Conservation (phyloP, 495 filamentous ascomycete species). For the Podospora tetraspora region DNA sequence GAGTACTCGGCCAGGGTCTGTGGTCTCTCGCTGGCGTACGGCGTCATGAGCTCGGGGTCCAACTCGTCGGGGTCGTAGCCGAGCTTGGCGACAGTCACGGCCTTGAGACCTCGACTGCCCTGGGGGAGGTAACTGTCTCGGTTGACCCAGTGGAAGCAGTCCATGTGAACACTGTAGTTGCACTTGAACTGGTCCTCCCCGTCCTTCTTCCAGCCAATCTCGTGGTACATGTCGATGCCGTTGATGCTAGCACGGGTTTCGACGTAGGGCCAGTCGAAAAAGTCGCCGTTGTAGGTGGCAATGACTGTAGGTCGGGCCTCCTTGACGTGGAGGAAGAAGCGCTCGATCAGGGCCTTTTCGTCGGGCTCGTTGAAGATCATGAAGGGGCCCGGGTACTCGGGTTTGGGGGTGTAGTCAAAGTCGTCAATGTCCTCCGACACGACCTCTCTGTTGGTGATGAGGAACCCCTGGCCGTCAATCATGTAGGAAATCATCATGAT, state of each 20-base stretch:
- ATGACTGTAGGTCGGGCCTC: constrained; percentile 93
- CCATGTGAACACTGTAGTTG: constrained; percentile 95
- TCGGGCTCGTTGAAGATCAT: constrained; percentile 98
- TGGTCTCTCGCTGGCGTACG: constrained; percentile 83
- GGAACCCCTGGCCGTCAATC: constrained; percentile 97
- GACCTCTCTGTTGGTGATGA: constrained; percentile 97
- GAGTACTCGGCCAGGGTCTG: constrained; percentile 97
- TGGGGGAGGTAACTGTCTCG: constrained; percentile 97
- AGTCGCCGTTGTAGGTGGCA: constrained; percentile 99
- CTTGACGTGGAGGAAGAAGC: constrained; percentile 95
- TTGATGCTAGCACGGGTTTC: constrained; percentile 86
- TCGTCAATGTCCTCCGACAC: constrained; percentile 96
- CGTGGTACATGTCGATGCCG: constrained; percentile 99
- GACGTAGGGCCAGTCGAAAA: constrained; percentile 99
- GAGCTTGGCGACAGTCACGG: constrained; percentile 93
- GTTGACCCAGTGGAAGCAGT: constrained; percentile 98
- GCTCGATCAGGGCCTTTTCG: constrained; percentile 78
- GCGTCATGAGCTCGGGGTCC: constrained; percentile 96
- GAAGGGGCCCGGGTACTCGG: constrained; percentile 91
- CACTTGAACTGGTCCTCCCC: constrained; percentile 94
- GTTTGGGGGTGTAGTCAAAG: constrained; percentile 96
- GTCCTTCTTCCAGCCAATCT: constrained; percentile 94
- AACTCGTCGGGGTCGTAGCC: constrained; percentile 98
- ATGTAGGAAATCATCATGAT: constrained; percentile 99
- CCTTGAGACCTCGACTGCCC: constrained; percentile 94